A percentile compares a stretch with the other conserved stretches of the same genome.
phyloP scores from a whole-genome alignment of 768 basidiomycete genomes.

The Pleurotus sapidus region DNA sequence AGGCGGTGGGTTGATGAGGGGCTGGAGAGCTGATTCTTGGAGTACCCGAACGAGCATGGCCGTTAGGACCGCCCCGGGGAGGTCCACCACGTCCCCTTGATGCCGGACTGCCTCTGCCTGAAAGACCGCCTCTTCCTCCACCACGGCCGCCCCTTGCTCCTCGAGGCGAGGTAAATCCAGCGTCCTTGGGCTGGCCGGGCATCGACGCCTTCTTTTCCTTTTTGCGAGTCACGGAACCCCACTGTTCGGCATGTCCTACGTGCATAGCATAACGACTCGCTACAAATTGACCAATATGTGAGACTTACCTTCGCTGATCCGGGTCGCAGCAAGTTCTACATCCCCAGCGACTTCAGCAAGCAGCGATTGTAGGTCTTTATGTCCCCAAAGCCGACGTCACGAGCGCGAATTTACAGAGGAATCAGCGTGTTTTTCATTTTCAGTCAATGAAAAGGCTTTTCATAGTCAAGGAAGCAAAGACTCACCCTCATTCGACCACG shows the following conservation, averaged over 20 bases:
- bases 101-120: slow-evolving; percentile 55
- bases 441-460: slow-evolving; percentile 24
- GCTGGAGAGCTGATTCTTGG: slow-evolving; percentile 23
- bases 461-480: too few species aligned
- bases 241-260: slow-evolving; percentile 75
- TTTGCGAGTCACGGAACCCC: slow-evolving; percentile 83
- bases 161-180: slow-evolving; percentile 29
- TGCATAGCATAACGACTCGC: not conserved
- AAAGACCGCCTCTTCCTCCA: slow-evolving; percentile 55
- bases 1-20: slow-evolving; percentile 20
- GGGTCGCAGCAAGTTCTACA: slow-evolving; percentile 62
- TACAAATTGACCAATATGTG: not conserved
- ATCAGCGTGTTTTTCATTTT: slow-evolving; percentile 12
- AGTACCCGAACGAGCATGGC: slow-evolving; percentile 28
- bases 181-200: slow-evolving; percentile 46
- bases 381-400: not conserved
- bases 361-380: slow-evolving; percentile 64
- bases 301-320: slow-evolving; percentile 69
- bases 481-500: slow-evolving; percentile 68
- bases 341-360: slow-evolving; percentile 70
- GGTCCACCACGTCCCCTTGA: slow-evolving; percentile 28
- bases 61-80: slow-evolving; percentile 13
- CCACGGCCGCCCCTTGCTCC: slow-evolving; percentile 61
- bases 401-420: not conserved
- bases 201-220: slow-evolving; percentile 74